Base-by-base conservation (phyloP, 129 eudicot species). In the Chrysanthemum seticuspe region DNA sequence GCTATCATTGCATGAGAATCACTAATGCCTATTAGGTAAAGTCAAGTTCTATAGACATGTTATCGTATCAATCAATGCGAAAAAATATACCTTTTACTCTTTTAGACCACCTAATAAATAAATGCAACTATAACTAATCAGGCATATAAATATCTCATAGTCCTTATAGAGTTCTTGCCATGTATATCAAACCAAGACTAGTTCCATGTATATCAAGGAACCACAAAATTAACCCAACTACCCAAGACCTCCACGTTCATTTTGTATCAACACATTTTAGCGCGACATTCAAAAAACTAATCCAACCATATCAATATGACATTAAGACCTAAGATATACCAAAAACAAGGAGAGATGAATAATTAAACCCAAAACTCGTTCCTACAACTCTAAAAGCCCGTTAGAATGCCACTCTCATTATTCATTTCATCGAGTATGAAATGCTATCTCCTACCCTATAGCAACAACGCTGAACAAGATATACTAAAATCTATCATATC, bases 101-200 rank as follows among this genome's bases (percentile, higher is more conserved):
- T n/a, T 57, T 15, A 15, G 47, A 15, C 45, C 15, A 27, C 53
- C 34, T 76, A 6, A 68, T 44, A 45, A 47, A 14, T 29, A 31
- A 65, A 62, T 6, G 16, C 52, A 64, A 74, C 14, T 23, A 5
- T 21, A 25, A 74, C 62, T 31, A 63, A 6, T 21, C 52, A n/a
- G 10, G 14, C 55, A 50, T 31, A 63, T 15, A 62, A 50, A 12
- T n/a, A 65, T 66, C 44, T 19, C 12, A 10, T 11, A 40, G n/a
- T 44, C 65, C 27, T 44, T 14, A 65, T 18, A 8, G 4, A 11
- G 63, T 15, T 18, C 61, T 54, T 6, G 27, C 10, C 19, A 34
- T 49, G 11, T 53, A 53, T 55, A 15, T 55, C 72, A 71, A 57
- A 19, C 25, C 47, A 40, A n/a, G n/a, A n/a, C n/a, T n/a, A n/a